Base-by-base conservation (phyloP, 2,329 filamentous ascomycete genomes). In the Nemania serpens region DNA sequence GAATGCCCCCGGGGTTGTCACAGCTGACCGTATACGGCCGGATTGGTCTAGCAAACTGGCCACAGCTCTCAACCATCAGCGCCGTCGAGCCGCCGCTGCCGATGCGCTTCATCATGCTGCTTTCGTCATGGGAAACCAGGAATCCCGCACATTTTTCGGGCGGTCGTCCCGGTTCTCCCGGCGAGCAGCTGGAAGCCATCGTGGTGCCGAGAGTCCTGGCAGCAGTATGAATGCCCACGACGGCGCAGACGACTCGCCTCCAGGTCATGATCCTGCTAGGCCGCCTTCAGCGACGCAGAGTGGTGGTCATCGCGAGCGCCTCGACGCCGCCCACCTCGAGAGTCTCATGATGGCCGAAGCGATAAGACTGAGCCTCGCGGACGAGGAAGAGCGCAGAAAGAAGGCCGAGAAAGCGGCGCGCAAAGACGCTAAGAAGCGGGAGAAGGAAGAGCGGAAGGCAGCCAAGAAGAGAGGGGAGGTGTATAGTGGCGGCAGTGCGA, bases 331-430 rank as follows among this genome's bases (percentile, higher is more conserved):
- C 83, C 93, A 98, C 68, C 82, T 98, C 0, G 95, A 99, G 74
- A 94, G 97, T 50, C 91, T 99, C 81, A 99, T 99, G 95, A 93
- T 98, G 81, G 92, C 95, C 82, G 95, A 99, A 75, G 95, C 95
- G 0, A 96, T 99, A 49, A 84, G 95, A 41, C 76, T 97, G 33
- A 97, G 93, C 49, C 80, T 99, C n/a, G 93, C 90, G 0, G 89
- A 91, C 1, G 95, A 99, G 74, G 94, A 98, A 70, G 94, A 98
- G 43, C 85, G 94, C n/a, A 90, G 92, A 68, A 89, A 85, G 48
- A 95, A 91, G 70, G 88, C 90, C 50, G 91, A 95, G 52, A 94
- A 93, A 73, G 91, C 92, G 60, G 83, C 84, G 0, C 84, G 83
- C 25, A 97, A 96, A 72, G 90, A 94, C 61, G 88, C 89, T 1